These are phyloP conservation scores for Lignosus rhinocerotis DNA, from an alignment of 1,284 basidiomycete genomes.

Conservation along the genomic window DNA sequence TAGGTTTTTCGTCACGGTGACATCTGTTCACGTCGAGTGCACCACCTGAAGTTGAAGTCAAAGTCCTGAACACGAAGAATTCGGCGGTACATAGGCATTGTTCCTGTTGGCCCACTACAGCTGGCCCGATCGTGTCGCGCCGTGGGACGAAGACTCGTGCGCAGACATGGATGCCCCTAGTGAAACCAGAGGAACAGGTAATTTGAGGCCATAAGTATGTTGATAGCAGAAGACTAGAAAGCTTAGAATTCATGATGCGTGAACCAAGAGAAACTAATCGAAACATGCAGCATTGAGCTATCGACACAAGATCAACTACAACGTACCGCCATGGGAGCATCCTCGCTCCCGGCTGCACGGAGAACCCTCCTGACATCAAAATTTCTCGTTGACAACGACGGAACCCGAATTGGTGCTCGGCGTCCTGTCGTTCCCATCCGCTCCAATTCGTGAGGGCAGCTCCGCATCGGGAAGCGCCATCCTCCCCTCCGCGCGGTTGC, in stretches of 20 bases:
- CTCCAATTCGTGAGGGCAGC: background rate
- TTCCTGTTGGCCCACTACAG: no score
- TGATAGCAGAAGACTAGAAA: background rate
- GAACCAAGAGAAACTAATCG: no score
- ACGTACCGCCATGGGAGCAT: background rate
- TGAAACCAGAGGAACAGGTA: no score
- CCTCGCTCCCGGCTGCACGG: background rate
- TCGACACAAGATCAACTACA: background rate
- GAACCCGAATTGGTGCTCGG: background rate
- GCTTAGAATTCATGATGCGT: background rate
- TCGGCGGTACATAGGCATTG: no score
- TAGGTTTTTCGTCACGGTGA: no score
- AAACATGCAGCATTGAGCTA: background rate
- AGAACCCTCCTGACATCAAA: background rate
- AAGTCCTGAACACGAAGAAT: no score
- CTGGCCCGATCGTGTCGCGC: no score
- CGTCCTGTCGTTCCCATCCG: background rate
- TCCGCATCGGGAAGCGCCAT: conserved; percentile 4
- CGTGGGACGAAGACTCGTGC: no score
- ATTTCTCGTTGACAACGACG: background rate
- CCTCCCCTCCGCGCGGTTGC: conserved; percentile 14
- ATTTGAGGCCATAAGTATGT: background rate
- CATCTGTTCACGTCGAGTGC: no score
- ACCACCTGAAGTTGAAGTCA: no score
- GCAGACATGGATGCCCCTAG: no score